A percentile compares a stretch with the other conserved stretches of the same genome.
Evolutionary conservation across 306 rosid genomes (phyloP).

Genomic region (Prunus davidiana): DNA sequence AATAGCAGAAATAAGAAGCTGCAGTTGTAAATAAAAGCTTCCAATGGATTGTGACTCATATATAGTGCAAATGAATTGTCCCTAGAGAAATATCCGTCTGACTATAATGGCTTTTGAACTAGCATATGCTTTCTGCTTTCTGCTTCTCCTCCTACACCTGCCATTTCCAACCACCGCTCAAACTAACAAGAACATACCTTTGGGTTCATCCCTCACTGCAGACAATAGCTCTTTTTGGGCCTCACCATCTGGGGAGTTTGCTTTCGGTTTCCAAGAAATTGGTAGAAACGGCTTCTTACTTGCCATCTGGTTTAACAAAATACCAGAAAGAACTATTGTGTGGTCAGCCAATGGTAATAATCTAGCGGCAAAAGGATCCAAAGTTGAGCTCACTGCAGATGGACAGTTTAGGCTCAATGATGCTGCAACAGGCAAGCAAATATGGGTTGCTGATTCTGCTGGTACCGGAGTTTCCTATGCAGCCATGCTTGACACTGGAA

Average conservation of each 20-base stretch:
- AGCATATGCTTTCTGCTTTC: not conserved
- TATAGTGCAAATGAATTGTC: too few species aligned
- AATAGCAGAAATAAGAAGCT: too few species aligned
- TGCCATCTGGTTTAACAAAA: conserved; percentile 40
- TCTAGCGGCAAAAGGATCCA: conserved; percentile 29
- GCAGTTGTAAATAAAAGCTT: too few species aligned
- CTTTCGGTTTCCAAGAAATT: conserved; percentile 38
- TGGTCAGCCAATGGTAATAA: conserved; percentile 40
- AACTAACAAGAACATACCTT: too few species aligned
- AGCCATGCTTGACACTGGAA: conserved; percentile 54
- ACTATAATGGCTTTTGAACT: not conserved
- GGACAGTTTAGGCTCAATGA: conserved; percentile 30
- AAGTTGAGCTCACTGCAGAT: conserved; percentile 23
- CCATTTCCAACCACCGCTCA: conserved; percentile 2
- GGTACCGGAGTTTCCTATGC: conserved; percentile 25
- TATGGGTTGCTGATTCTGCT: conserved; percentile 7
- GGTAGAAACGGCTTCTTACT: conserved; percentile 25
- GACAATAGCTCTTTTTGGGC: conserved; percentile 11
- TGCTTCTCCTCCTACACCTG: conserved; percentile 12
- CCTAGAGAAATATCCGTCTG: too few species aligned
- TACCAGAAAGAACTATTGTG: conserved; percentile 31
- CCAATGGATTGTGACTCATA: too few species aligned
- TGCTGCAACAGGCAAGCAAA: conserved; percentile 13
- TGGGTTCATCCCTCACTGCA: conserved; percentile 33
- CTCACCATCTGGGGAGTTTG: conserved; percentile 42